Evolutionary conservation across 1,284 basidiomycete species (phyloP).

Genomic region (Neolentinus lepideus): DNA sequence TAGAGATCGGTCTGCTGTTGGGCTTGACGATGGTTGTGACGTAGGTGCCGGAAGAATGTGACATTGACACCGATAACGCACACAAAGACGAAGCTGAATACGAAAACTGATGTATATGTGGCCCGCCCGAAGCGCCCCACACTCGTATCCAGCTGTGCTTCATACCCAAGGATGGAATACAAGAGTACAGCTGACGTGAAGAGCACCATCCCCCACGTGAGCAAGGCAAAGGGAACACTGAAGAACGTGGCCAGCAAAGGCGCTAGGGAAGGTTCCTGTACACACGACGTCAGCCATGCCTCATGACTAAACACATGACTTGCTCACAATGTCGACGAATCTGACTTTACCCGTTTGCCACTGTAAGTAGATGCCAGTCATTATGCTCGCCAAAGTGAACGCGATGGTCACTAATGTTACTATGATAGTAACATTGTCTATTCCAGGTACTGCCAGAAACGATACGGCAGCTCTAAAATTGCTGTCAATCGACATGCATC

Average conservation of each 20-base stretch:
- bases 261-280: neutral
- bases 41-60: neutral
- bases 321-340: neutral
- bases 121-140: neutral
- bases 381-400: neutral
- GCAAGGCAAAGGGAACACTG: neutral
- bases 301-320: neutral
- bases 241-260: neutral
- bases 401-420: neutral
- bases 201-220: neutral
- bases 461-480: neutral
- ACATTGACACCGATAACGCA: neutral
- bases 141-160: neutral
- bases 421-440: neutral
- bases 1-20: neutral
- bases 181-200: neutral
- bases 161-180: neutral
- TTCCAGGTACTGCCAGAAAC: neutral
- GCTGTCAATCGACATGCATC: neutral
- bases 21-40: neutral
- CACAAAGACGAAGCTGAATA: neutral
- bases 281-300: neutral
- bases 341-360: neutral
- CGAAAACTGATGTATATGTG: neutral
- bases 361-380: neutral